Base-by-base conservation (phyloP, 257 asterid species). In the Solanum neorickii region DNA sequence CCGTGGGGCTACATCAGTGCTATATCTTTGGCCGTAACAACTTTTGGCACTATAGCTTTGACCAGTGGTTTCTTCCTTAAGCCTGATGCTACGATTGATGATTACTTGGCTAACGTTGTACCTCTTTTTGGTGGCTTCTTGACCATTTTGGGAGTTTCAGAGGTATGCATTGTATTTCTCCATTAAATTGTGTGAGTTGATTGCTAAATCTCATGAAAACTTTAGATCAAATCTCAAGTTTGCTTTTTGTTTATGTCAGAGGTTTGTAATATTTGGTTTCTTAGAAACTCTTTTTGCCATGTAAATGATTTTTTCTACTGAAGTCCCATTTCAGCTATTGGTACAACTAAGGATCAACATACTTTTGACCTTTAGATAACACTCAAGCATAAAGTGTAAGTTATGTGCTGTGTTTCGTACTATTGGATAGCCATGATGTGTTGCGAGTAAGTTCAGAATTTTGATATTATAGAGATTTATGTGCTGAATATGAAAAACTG, bases 111-210 rank as follows among this genome's bases (percentile, higher is more conserved):
- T 11, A 75, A 93, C 27, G 96, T 95, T 39, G 95, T 92, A 0
- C 99, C 98, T 66, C 95, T 96, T 29, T 96, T 96, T 89, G 98
- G 97, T 62, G 99, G 99, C 89, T 96, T 96, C 93, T 91, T 96
- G 89, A 90, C 98, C 88, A 96, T 96, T 89, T 92, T 96, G 90
- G 95, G 92, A 29, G 95, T 96, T 88, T 96, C 99, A 27, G 99
- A 96, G 98, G 99, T 96, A 93, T 60, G 87, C 84, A 39, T n/a
- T 74, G 69, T 70, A 82, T 49, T 49, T 80, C 31, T 88, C 47
- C 7, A 41, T 25, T 65, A 82, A 72, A 39, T 33, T 68, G 3
- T 87, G 42, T 56, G 41, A 69, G 65, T 69, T 44, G 84, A 77
- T 44, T 9, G 65, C 84, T 77, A 77, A 77, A 44, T 77, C 83